Evolutionary conservation across 1,284 basidiomycete species (phyloP).

Genomic region (Ganoderma sinense): DNA sequence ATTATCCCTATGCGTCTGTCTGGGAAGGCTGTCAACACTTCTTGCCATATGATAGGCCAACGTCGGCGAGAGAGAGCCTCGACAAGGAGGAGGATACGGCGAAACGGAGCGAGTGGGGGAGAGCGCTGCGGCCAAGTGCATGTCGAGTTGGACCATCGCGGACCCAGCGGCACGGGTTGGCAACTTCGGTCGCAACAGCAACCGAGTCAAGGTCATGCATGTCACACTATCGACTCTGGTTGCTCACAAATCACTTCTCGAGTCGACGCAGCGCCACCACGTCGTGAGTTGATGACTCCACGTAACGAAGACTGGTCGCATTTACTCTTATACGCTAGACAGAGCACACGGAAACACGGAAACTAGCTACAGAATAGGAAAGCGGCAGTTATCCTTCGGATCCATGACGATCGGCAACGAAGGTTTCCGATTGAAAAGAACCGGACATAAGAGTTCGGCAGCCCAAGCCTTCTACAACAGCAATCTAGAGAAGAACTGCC

Average conservation of each 20-base stretch:
- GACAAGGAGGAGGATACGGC: neutral
- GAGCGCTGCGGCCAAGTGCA: neutral
- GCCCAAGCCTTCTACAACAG: conserved; percentile 7
- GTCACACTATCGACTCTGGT: conserved; percentile 14
- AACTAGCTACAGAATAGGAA: too few species aligned
- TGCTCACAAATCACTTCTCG: neutral
- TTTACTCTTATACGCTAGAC: neutral
- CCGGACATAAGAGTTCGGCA: neutral
- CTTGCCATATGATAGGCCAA: neutral
- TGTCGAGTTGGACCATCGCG: neutral
- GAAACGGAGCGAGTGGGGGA: conserved; percentile 6
- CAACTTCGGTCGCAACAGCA: conserved; percentile 9
- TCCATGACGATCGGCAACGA: neutral
- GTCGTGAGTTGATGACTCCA: neutral
- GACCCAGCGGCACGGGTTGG: neutral
- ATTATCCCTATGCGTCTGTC: conserved; percentile 11
- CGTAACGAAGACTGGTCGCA: neutral
- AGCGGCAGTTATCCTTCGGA: neutral
- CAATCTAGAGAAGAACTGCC: conserved; percentile 22
- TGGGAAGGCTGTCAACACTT: neutral
- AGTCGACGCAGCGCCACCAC: neutral
- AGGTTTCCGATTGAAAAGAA: neutral
- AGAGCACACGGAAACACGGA: neutral
- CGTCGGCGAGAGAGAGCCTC: neutral
- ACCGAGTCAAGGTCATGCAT: neutral